phyloP scores from a whole-genome alignment of 345 rosid genomes.

The Chamaenerion angustifolium region DNA sequence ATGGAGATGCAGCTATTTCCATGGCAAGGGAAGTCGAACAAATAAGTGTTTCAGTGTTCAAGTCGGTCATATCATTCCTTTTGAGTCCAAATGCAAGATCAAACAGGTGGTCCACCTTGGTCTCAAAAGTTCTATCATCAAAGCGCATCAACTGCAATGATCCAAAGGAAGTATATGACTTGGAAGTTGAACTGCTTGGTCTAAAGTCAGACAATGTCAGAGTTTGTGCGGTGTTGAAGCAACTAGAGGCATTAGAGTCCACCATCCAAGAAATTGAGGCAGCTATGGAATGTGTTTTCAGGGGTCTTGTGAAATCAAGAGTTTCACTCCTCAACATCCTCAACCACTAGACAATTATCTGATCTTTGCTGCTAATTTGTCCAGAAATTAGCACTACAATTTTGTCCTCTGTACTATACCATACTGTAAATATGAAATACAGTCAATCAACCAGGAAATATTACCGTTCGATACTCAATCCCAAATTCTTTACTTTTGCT shows the following conservation, averaged over 20 bases:
- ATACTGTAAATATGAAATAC: too few relatives aligned
- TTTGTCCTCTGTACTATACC: too few relatives aligned
- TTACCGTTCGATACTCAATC: too few relatives aligned
- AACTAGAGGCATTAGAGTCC: conserved; percentile 19
- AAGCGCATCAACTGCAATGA: not conserved
- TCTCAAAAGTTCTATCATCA: conserved; percentile 8
- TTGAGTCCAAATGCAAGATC: conserved; percentile 1
- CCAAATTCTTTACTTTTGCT: too few relatives aligned
- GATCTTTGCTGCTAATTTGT: not conserved
- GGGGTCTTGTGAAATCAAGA: conserved; percentile 30
- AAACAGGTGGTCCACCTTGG: conserved; percentile 5
- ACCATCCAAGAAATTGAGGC: conserved; percentile 24
- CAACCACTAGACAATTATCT: conserved; percentile 5
- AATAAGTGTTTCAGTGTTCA: not conserved
- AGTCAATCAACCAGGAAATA: too few relatives aligned
- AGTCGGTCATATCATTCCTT: conserved; percentile 6
- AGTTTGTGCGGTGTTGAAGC: conserved; percentile 11
- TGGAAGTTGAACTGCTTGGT: conserved; percentile 9
- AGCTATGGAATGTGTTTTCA: conserved; percentile 23
- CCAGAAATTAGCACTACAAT: too few relatives aligned
- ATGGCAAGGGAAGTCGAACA: not conserved
- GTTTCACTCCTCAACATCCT: conserved; percentile 30
- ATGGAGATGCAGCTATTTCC: not conserved
- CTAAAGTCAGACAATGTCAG: conserved; percentile 11
- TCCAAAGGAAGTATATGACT: conserved; percentile 8